Conservation (phyloP, 2,329 filamentous ascomycete genomes). For the Zarea fungicola region DNA sequence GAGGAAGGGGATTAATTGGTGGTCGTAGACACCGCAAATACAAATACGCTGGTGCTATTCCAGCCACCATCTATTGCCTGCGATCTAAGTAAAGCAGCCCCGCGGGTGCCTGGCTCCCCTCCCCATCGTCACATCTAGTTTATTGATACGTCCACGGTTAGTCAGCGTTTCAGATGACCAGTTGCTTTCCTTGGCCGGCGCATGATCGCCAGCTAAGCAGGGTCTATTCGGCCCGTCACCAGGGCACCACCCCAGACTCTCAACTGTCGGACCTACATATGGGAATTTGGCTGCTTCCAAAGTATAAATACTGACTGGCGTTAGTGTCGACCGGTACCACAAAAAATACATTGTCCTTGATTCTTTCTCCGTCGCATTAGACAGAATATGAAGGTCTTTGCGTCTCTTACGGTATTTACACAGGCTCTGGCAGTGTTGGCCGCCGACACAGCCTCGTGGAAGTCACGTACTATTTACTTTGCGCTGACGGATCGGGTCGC, state of each 20-base stretch:
- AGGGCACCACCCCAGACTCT: neutral
- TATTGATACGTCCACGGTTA: neutral
- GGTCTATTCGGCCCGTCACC: slow-evolving; percentile 7
- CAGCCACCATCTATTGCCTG: no score
- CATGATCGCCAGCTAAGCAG: neutral
- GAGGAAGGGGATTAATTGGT: no score
- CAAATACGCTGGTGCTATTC: no score
- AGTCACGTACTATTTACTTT: slow-evolving; percentile 53
- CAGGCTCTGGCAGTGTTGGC: slow-evolving; percentile 18
- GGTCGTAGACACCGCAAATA: no score
- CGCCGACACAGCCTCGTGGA: slow-evolving; percentile 41
- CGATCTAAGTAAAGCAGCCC: no score
- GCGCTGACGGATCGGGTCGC: slow-evolving; percentile 53
- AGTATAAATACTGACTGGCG: no score
- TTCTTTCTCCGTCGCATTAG: no score
- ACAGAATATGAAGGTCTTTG: slow-evolving; percentile 13
- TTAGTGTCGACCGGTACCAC: no score
- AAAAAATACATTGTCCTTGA: no score
- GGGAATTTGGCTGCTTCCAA: neutral
- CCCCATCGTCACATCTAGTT: neutral
- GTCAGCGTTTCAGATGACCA: neutral
- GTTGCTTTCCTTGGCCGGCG: neutral
- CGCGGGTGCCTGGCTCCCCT: no score
- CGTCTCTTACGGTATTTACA: slow-evolving; percentile 9
- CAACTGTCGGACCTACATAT: neutral